Evolutionary conservation across 1,284 basidiomycete species (phyloP), one percentile per base, ranked within the genome.

Genomic region (Vanrija pseudolonga): DNA sequence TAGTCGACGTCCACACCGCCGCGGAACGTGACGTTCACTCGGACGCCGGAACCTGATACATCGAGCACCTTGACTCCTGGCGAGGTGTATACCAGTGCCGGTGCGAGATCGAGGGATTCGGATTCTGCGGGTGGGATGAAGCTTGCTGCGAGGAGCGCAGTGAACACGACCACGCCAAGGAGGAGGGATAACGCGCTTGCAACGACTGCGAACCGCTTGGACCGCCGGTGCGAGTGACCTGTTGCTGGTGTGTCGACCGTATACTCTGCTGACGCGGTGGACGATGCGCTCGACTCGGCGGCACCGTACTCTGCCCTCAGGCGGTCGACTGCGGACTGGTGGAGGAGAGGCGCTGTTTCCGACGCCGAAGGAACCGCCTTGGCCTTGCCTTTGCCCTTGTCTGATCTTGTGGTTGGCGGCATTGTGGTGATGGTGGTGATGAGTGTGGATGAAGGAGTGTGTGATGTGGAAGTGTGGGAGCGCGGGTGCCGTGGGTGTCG

Each of bases 1-100:
- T 42, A 32, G 52, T 76, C 68, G 0, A 61, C 61, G 49, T 77
- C 73, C 32, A 77, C 66, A 2, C 72, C 74, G 14, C 67, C 68
- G 8, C 54, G 41, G 0, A 73, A 46, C 4, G 61, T 62, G 15
- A 76, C 52, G 45, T 75, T 68, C 45, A 77, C 51, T 19, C 65
- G 60, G 5, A 74, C 47, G 0, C 73, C 72, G n/a, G 62, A 54
- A 11, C 73, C 70, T 7, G 63, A 64, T 3, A 77, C 58, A 55
- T 74, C 71, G 37, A 77, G 45, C 2, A 77, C 57, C 12, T 65
- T 53, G 5, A 76, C 50, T 1, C 32, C 37, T 2, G 53, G 53
- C 22, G 49, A 45, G n/a, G 26, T n/a, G 38, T 56, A 56, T 22
- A 45, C 38, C 19, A 56, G 50, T 3, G 50, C 40, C 17, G 40